phyloP scores from a whole-genome alignment of 2,329 filamentous ascomycete genomes.

The Davidsoniella eucalypti region DNA sequence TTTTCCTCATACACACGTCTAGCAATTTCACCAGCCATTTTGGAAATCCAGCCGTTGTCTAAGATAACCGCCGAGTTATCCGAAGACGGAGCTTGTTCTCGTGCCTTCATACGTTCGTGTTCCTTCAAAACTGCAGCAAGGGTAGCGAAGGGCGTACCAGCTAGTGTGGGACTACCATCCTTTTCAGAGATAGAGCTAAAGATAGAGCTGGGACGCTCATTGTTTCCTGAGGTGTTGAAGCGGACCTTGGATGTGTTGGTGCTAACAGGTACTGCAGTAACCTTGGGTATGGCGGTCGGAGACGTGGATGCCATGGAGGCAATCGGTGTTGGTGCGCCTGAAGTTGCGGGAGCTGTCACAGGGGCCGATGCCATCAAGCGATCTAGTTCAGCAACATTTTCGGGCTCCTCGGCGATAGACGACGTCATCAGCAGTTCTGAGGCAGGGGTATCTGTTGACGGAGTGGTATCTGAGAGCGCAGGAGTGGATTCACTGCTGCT shows the following conservation, averaged over 20 bases:
- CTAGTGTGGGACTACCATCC: neutral
- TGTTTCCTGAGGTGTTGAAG: constrained; percentile 3
- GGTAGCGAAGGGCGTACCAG: constrained; percentile 8
- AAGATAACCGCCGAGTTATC: constrained; percentile 45
- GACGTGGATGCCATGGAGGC: neutral
- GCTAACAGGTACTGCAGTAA: neutral
- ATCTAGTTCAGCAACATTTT: constrained; percentile 25
- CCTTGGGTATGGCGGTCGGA: neutral
- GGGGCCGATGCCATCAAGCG: constrained; percentile 2
- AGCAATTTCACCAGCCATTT: constrained; percentile 88
- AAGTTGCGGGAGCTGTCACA: neutral
- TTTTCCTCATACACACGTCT: constrained; percentile 80
- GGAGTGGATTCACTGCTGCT: constrained; percentile 36
- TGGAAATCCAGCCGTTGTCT: constrained; percentile 74
- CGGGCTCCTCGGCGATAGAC: constrained; percentile 42
- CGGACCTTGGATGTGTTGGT: constrained; percentile 6
- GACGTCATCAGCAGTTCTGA: constrained; percentile 43
- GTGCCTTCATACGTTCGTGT: constrained; percentile 15
- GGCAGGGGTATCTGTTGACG: constrained; percentile 27
- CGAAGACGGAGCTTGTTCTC: constrained; percentile 17
- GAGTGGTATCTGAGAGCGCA: constrained; percentile 22
- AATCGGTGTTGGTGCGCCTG: neutral
- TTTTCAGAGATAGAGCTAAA: constrained; percentile 20
- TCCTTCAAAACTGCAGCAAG: constrained; percentile 9
- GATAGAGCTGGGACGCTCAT: constrained; percentile 13